These are phyloP conservation scores for Pseudoscleropodium purum DNA, from an alignment of 225 moss, liverwort and hornwort species.

Conservation along the genomic window DNA sequence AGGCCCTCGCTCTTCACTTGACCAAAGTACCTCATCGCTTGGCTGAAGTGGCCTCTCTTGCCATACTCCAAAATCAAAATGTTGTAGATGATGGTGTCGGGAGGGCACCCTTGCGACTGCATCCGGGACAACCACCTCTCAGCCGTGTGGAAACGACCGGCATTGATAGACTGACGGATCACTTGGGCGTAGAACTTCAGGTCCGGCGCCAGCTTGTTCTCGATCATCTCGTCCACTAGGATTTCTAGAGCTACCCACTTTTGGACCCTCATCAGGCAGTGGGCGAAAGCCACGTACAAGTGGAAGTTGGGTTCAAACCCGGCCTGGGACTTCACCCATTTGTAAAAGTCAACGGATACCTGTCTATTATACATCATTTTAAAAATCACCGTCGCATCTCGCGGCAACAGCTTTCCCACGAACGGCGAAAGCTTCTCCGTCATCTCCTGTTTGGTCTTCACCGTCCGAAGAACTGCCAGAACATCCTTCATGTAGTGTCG, in stretches of 20 bases:
- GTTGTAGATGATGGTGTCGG: slow-evolving; percentile 29
- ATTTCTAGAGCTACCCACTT: slow-evolving; percentile 61
- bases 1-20: slow-evolving; percentile 31
- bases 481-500: slow-evolving; percentile 30
- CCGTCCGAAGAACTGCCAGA: slow-evolving; percentile 19
- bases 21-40: slow-evolving; percentile 27
- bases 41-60: slow-evolving; percentile 29
- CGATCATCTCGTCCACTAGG: slow-evolving; percentile 49
- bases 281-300: slow-evolving; percentile 41
- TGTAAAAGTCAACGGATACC: slow-evolving; percentile 34
- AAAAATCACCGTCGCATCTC: slow-evolving; percentile 40
- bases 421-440: slow-evolving; percentile 37
- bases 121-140: slow-evolving; percentile 51
- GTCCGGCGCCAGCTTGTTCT: slow-evolving; percentile 28
- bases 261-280: slow-evolving; percentile 48
- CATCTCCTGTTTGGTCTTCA: slow-evolving; percentile 40
- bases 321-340: slow-evolving; percentile 41
- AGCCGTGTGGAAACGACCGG: slow-evolving; percentile 28
- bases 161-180: slow-evolving; percentile 28
- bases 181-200: slow-evolving; percentile 42
- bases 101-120: slow-evolving; percentile 23
- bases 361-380: slow-evolving; percentile 51
- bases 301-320: slow-evolving; percentile 42
- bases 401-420: slow-evolving; percentile 39
- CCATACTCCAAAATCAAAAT: slow-evolving; percentile 38